phyloP scores from a whole-genome alignment of 2,329 filamentous ascomycete genomes.

The Zasmidium citrigriseum region DNA sequence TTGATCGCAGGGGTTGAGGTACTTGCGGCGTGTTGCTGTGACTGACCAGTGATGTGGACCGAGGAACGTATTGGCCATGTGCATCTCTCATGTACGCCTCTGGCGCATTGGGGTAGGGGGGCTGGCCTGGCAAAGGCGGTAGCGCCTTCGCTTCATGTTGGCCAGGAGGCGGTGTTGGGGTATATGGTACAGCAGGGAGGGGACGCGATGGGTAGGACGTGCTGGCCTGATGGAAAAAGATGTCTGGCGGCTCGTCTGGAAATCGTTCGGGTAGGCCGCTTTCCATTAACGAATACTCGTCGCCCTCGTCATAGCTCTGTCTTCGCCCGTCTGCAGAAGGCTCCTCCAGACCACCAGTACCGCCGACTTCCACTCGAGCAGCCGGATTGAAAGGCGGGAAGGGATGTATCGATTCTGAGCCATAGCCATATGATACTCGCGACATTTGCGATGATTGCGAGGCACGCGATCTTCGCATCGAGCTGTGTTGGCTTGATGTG shows the following conservation, averaged over 20 bases:
- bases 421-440: conserved; percentile 46
- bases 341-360: conserved; percentile 83
- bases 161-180: conserved; percentile 32
- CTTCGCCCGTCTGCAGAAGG: conserved; percentile 66
- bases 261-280: conserved; percentile 39
- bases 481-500: conserved; percentile 46
- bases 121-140: conserved; percentile 19
- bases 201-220: conserved; percentile 53
- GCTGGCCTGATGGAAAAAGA: conserved; percentile 91
- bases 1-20: conserved; percentile 81
- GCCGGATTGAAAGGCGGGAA: conserved; percentile 57
- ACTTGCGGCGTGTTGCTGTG: conserved; percentile 79
- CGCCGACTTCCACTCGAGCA: conserved; percentile 80
- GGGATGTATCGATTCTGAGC: conserved; percentile 54
- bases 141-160: conserved; percentile 16
- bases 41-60: conserved; percentile 80
- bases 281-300: conserved; percentile 63
- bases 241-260: conserved; percentile 71
- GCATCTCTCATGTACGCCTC: conserved; percentile 28
- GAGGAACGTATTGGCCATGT: conserved; percentile 52
- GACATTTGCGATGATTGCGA: conserved; percentile 44
- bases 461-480: conserved; percentile 46
- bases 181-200: conserved; percentile 65
- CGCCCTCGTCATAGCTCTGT: conserved; percentile 89
- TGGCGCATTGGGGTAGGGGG: conserved; percentile 24